phyloP scores from a whole-genome alignment of 179 eudicot species.

The Pouteria campechiana region DNA sequence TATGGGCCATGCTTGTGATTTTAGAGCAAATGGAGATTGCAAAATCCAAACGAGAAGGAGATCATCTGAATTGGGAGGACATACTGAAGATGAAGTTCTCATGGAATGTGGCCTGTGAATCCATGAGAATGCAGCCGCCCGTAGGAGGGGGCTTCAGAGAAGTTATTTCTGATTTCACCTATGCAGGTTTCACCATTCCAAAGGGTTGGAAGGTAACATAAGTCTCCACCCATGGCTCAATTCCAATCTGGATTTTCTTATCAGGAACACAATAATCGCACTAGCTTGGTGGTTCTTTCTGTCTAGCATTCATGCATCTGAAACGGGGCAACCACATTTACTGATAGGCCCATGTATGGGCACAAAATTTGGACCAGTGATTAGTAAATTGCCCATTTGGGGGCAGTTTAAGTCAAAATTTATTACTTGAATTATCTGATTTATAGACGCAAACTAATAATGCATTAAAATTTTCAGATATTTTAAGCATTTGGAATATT shows the following conservation, averaged over 20 bases:
- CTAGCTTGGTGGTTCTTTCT: neutral
- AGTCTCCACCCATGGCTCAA: neutral
- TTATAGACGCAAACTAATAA: too few species aligned
- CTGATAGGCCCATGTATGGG: too few species aligned
- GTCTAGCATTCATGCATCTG: too few species aligned
- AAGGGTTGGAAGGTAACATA: conserved; percentile 50
- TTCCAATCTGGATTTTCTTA: neutral
- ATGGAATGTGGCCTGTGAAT: conserved; percentile 30
- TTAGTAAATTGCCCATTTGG: too few species aligned
- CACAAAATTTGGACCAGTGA: too few species aligned
- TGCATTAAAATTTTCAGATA: too few species aligned
- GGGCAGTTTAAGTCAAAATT: too few species aligned
- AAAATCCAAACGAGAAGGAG: conserved; percentile 16
- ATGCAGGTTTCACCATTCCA: conserved; percentile 33
- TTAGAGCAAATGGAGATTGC: conserved; percentile 37
- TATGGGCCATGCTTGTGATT: too few species aligned
- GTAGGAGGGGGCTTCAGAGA: conserved; percentile 23
- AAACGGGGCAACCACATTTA: too few species aligned
- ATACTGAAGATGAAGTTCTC: conserved; percentile 39
- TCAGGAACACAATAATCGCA: neutral
- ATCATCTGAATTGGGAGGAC: conserved; percentile 37
- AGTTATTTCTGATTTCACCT: conserved; percentile 29
- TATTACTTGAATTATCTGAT: too few species aligned
- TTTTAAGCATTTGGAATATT: too few species aligned
- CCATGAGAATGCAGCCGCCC: conserved; percentile 31